Evolutionary conservation across 768 basidiomycete species (phyloP).

Genomic region (Boletus rubroflammeus): DNA sequence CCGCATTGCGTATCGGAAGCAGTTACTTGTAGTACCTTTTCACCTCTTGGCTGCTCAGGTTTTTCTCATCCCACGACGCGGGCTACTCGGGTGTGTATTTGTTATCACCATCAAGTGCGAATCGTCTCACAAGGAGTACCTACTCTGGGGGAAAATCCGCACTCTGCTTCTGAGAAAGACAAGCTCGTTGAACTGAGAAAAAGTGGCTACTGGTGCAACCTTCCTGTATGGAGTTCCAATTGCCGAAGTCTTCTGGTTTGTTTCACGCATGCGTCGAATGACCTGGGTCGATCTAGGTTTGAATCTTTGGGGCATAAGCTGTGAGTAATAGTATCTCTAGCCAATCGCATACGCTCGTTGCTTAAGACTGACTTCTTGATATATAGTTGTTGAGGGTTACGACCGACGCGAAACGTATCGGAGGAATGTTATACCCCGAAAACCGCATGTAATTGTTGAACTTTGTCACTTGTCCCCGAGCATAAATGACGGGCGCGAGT

Average conservation of each 20-base stretch:
- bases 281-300: neutral
- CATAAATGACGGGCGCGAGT: conserved; percentile 6
- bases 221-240: neutral
- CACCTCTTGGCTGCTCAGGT: neutral
- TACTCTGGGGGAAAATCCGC: neutral
- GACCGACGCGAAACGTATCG: neutral
- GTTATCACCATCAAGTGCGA: neutral
- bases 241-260: conserved; percentile 1
- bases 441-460: neutral
- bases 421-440: neutral
- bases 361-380: neutral
- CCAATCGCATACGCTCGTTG: neutral
- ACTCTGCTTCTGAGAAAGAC: neutral
- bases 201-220: neutral
- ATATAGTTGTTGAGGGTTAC: neutral
- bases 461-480: neutral
- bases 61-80: neutral
- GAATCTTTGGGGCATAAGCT: neutral
- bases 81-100: neutral
- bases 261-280: neutral
- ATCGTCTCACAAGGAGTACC: neutral
- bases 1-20: neutral
- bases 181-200: neutral
- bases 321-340: conserved; percentile 1
- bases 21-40: neutral